Conservation (phyloP, 495 filamentous ascomycete species). For the Penicillium coprophilum region DNA sequence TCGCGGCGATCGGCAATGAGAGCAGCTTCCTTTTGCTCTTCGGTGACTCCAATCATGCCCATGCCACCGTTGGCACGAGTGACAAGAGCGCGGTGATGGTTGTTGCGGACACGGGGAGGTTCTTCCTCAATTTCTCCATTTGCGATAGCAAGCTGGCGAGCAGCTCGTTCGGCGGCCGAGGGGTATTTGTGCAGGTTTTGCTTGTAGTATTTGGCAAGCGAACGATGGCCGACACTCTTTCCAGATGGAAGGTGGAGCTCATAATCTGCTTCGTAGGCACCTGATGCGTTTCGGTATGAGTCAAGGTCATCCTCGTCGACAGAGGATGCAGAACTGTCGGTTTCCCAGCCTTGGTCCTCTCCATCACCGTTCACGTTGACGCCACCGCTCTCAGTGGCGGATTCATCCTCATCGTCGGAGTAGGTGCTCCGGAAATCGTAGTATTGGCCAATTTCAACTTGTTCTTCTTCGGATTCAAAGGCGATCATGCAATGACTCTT, state of each 20-base stretch:
- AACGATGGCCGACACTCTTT: conserved; percentile 85
- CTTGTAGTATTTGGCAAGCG: conserved; percentile 79
- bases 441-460: conserved; percentile 94
- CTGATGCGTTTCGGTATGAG: conserved; percentile 58
- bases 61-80: conserved; percentile 67
- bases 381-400: conserved; percentile 36
- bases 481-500: conserved; percentile 95
- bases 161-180: conserved; percentile 59
- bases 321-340: conserved; percentile 80
- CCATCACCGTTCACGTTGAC: conserved; percentile 44
- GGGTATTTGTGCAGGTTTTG: conserved; percentile 89
- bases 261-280: conserved; percentile 79
- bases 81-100: conserved; percentile 59
- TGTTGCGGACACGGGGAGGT: conserved; percentile 32
- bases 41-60: conserved; percentile 73
- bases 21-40: conserved; percentile 68
- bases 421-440: conserved; percentile 98
- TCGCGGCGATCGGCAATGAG: conserved; percentile 63
- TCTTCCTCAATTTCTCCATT: conserved; percentile 51
- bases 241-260: conserved; percentile 94
- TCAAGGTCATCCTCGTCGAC: conserved; percentile 55
- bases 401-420: conserved; percentile 64
- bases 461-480: conserved; percentile 84
- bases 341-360: conserved; percentile 83
- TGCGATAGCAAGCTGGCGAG: conserved; percentile 46